Base-by-base conservation (phyloP, 768 basidiomycete species). In the Pleurotus tuoliensis region DNA sequence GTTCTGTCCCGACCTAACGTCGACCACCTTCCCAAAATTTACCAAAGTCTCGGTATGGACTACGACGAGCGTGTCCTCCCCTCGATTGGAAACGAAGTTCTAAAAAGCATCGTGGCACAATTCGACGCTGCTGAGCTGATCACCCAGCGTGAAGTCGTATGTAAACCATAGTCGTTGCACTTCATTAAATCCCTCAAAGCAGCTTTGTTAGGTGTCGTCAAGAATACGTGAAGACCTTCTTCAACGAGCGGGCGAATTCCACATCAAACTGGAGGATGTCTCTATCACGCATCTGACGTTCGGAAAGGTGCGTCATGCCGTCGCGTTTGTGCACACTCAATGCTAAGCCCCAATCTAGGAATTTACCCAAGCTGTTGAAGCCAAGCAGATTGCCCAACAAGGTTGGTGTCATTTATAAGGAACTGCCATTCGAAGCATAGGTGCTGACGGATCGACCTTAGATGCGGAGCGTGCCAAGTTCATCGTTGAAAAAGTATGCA, bases 321-420 rank as follows among this genome's bases (percentile, higher is more conserved):
- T 52, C 43, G 49, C 13, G 67, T 47, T 27, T 45, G 1, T 46
- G 12, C 2, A 20, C 3, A 25, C 25, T 43, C 30, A 12, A 54
- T 41, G 38, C 40, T 47, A 57, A 38, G 56, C n/a, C 11, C 7
- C 56, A 16, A 27, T 41, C 2, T 60, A 92, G 91, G 92, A 93
- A 83, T 93, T 94, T 68, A 92, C 92, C 5, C 87, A 90, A 86
- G 97, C 97, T n/a, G 97, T 99, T 7, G 97, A 99, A 74, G 96
- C 96, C 40, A 99, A 99, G 72, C 97, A 98, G 72, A 98, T 99
- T 69, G 97, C 97, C 8, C 97, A 99, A 71, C 97, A 99, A 82
- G 92, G 92, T 92, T 63, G 47, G 75, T 60, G 3, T n/a, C 18
- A 25, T 48, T 48, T 18, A 27, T 40, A 27, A 25, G 24, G 24